phyloP scores from a whole-genome alignment of 2,329 filamentous ascomycete species.

The Penicillium freii region DNA sequence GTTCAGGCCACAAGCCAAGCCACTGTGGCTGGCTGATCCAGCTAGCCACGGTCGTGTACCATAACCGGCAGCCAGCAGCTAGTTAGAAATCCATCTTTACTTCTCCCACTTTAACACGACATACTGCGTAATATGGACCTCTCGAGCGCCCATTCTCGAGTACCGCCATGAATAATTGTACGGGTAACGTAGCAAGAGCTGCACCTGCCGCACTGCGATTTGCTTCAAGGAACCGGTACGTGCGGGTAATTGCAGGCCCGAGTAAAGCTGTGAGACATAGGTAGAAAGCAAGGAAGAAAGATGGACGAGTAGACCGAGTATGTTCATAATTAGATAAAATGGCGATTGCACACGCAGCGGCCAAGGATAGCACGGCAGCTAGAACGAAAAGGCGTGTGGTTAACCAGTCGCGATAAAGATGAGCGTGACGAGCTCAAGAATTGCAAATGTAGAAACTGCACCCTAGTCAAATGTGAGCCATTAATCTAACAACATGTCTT shows the following conservation, averaged over 20 bases:
- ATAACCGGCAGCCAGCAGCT: too few species aligned
- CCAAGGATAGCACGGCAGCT: not conserved
- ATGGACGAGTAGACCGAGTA: not conserved
- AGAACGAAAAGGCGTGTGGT: not conserved
- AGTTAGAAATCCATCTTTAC: too few species aligned
- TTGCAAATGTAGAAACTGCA: not conserved
- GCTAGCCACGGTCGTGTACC: too few species aligned
- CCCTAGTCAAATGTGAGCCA: not conserved
- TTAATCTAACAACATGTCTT: not conserved
- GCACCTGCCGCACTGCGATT: too few species aligned
- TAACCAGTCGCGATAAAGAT: not conserved
- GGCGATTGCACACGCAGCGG: not conserved
- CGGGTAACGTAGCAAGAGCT: too few species aligned
- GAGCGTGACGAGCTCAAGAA: not conserved
- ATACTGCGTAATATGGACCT: too few species aligned
- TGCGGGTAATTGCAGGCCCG: not conserved
- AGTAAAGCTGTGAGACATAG: not conserved
- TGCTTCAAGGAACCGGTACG: too few species aligned
- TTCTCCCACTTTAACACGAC: too few species aligned
- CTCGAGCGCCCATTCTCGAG: too few species aligned
- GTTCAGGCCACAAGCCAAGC: too few species aligned
- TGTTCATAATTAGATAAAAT: not conserved
- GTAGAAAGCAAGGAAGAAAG: not conserved
- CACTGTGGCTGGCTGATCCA: too few species aligned
- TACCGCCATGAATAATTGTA: too few species aligned